Evolutionary conservation across 257 asterid genomes (phyloP).

Genomic region (Henckelia pumila): DNA sequence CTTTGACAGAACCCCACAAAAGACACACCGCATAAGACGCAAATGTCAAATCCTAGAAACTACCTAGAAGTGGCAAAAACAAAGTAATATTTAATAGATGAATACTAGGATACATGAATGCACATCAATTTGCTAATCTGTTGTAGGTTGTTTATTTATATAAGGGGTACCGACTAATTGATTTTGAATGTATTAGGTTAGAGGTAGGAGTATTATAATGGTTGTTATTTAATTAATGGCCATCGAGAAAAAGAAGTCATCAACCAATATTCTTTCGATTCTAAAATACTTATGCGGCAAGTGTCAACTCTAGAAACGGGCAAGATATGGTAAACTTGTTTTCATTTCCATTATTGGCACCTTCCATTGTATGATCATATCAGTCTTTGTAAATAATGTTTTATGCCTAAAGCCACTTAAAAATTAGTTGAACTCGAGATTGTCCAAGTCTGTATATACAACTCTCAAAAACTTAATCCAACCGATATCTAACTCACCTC

Average conservation of each 20-base stretch:
- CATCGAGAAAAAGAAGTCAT: neutral
- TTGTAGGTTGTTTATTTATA: neutral
- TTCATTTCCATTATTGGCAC: too few species aligned
- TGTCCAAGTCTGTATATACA: too few species aligned
- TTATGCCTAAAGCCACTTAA: too few species aligned
- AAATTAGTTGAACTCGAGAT: too few species aligned
- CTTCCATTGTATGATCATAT: neutral
- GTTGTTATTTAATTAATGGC: neutral
- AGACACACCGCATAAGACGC: constrained; percentile 22
- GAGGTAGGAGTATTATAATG: neutral
- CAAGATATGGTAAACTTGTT: neutral
- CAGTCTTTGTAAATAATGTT: too few species aligned
- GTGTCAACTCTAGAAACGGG: neutral
- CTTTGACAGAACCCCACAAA: constrained; percentile 17
- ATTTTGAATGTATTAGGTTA: neutral
- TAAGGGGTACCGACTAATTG: neutral
- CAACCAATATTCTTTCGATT: neutral
- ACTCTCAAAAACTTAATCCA: too few species aligned
- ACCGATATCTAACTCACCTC: too few species aligned
- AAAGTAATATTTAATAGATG: neutral
- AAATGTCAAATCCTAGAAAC: constrained; percentile 26
- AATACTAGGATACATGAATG: constrained; percentile 12
- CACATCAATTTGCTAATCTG: neutral
- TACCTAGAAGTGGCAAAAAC: constrained; percentile 29
- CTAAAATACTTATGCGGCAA: neutral